Percentiles rank a stretch among this genome's conserved stretches.
Evolutionary conservation across 169 alveolate species (phyloP).

Genomic region (Eimeria necatrix): DNA sequence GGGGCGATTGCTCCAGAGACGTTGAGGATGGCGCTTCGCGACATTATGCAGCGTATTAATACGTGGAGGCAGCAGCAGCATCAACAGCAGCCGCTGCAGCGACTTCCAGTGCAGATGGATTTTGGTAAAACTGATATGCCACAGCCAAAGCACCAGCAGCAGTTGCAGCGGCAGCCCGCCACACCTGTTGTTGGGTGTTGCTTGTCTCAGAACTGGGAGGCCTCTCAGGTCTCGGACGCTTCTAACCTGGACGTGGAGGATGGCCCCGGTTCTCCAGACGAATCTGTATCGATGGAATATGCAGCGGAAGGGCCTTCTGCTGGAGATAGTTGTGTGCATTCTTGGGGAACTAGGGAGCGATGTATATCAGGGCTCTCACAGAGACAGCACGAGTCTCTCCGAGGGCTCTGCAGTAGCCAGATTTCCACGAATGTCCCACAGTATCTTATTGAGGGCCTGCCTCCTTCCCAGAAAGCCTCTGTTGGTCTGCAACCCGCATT

Average conservation of each 20-base stretch:
- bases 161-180: neutral
- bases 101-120: neutral
- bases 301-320: neutral
- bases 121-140: neutral
- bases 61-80: slow-evolving; percentile 53
- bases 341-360: neutral
- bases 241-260: slow-evolving; percentile 6
- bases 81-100: slow-evolving; percentile 23
- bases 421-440: neutral
- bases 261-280: neutral
- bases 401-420: slow-evolving; percentile 58
- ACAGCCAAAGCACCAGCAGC: neutral
- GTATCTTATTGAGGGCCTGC: neutral
- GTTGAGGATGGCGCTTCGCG: slow-evolving; percentile 27
- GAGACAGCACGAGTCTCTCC: neutral
- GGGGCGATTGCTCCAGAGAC: slow-evolving; percentile 18
- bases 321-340: neutral
- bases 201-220: slow-evolving; percentile 41
- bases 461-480: slow-evolving; percentile 54
- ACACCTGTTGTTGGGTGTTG: neutral
- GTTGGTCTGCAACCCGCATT: slow-evolving; percentile 11
- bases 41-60: neutral
- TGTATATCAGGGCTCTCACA: neutral
- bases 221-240: slow-evolving; percentile 18
- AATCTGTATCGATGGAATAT: neutral